Conservation (phyloP, 805 yeast genomes). For the Ogataea kodamae region DNA sequence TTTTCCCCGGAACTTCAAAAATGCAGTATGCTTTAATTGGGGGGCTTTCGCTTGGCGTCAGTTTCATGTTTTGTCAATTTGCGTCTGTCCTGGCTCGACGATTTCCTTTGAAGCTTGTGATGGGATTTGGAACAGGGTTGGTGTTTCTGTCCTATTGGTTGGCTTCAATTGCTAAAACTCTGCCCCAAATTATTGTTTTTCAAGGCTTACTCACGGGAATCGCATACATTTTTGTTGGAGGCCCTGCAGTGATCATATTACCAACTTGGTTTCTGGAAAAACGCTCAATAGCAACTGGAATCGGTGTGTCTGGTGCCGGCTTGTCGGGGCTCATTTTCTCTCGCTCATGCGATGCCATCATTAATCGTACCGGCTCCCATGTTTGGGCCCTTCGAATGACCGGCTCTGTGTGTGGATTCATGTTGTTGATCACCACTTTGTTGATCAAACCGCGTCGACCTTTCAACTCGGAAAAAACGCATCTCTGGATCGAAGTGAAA, state of each 20-base stretch:
- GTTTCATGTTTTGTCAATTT: conserved; percentile 60
- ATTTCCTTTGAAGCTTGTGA: conserved; percentile 47
- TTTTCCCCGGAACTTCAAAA: conserved; percentile 47
- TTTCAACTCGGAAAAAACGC: conserved; percentile 18
- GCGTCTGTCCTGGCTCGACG: conserved; percentile 44
- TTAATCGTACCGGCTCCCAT: conserved; percentile 40
- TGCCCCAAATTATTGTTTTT: conserved; percentile 45
- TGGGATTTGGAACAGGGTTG: conserved; percentile 38
- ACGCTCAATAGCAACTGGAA: conserved; percentile 46
- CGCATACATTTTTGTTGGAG: conserved; percentile 41
- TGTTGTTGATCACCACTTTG: conserved; percentile 18
- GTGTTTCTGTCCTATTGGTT: conserved; percentile 41
- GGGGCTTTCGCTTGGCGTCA: conserved; percentile 49
- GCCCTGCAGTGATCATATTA: conserved; percentile 33
- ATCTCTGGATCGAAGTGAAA: conserved; percentile 20
- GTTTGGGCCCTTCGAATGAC: conserved; percentile 46
- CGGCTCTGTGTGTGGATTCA: conserved; percentile 32
- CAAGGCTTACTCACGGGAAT: conserved; percentile 46
- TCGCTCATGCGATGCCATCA: conserved; percentile 39
- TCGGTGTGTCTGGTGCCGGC: conserved; percentile 50
- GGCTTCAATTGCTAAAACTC: conserved; percentile 41
- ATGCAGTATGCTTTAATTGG: conserved; percentile 56
- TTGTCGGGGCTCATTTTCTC: conserved; percentile 49
- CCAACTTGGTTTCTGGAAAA: conserved; percentile 49
- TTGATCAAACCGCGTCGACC: conserved; percentile 25